A percentile compares a stretch with the other conserved stretches of the same genome.
phyloP scores from a whole-genome alignment of 2,329 filamentous ascomycete species.

The Arthrobotrys entomopaga region DNA sequence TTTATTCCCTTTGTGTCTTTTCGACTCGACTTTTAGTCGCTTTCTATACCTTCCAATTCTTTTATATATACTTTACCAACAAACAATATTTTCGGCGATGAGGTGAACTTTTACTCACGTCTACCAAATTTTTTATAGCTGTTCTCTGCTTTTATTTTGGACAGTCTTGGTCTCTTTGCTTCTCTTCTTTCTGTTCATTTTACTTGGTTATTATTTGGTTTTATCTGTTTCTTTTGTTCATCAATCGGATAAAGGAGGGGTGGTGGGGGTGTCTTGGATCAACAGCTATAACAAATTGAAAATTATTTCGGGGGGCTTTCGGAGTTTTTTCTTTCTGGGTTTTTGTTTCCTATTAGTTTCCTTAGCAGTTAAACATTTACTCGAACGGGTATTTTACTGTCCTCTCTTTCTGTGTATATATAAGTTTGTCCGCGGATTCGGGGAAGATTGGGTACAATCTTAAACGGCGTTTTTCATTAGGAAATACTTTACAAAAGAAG shows the following conservation, averaged over 20 bases:
- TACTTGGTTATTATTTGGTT: background rate
- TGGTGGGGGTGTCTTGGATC: no score
- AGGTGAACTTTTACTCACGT: no score
- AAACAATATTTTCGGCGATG: no score
- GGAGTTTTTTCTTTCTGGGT: background rate
- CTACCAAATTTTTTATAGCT: background rate
- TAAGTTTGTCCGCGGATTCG: no score
- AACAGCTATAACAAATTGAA: no score
- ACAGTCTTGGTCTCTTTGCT: background rate
- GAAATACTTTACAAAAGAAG: no score
- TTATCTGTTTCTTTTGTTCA: background rate
- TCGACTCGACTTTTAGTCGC: background rate
- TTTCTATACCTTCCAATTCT: conserved; percentile 3
- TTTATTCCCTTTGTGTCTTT: conserved; percentile 3
- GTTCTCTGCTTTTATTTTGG: no score
- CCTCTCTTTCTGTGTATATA: background rate
- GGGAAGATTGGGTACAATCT: no score
- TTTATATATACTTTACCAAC: conserved; percentile 13
- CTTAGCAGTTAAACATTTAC: no score
- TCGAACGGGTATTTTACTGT: background rate
- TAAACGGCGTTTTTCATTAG: no score
- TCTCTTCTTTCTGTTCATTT: background rate
- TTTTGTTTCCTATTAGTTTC: background rate
- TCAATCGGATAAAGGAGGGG: no score
- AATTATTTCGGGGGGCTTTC: no score